Evolutionary conservation across 2,329 filamentous ascomycete species (phyloP), one percentile per base, ranked within the genome.

Genomic region (Pochonia chlamydosporia): DNA sequence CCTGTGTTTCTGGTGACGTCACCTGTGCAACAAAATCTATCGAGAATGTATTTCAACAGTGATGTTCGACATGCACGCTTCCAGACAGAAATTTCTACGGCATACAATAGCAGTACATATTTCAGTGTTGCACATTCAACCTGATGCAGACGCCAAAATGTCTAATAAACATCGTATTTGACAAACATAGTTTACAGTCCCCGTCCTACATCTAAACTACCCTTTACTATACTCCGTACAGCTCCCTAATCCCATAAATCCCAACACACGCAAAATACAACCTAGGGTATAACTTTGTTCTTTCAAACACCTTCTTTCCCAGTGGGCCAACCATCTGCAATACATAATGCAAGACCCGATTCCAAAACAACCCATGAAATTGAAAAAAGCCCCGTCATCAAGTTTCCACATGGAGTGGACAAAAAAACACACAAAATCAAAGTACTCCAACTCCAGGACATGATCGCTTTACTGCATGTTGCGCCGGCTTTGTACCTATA

Each of bases 231-330:
- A 39, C 20, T 39, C 35, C 35, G n/a, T 39, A 23, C 35, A 21
- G 35, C 35, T 39, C 35, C 35, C 35, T 35, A 13, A 16, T 20
- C 18, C 16, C 20, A 23, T 23, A 13, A 36, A 39, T 21, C 21
- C 23, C 35, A 23, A 23, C 16, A 10, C 35, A 11, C 13, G 35
- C 35, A 13, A 13, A 20, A 39, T 21, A 13, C 14, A 10, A 21
- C 16, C 3, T 23, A 37, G 43, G 43, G 43, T 45, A 45, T 40
- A 45, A 40, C 24, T 30, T 26, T 18, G n/a, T 45, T 40, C 16
- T 31, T n/a, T 39, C 10, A 40, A 24, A 11, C 20, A 39, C n/a
- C 21, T 44, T 26, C 42, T 35, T 36, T 18, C 23, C 25, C 35
- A 18, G 16, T 20, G 20, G 8, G 31, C 42, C 31, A 44, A 4